Conservation (phyloP, 2,329 filamentous ascomycete genomes). For the Dissoconium aciculare region DNA sequence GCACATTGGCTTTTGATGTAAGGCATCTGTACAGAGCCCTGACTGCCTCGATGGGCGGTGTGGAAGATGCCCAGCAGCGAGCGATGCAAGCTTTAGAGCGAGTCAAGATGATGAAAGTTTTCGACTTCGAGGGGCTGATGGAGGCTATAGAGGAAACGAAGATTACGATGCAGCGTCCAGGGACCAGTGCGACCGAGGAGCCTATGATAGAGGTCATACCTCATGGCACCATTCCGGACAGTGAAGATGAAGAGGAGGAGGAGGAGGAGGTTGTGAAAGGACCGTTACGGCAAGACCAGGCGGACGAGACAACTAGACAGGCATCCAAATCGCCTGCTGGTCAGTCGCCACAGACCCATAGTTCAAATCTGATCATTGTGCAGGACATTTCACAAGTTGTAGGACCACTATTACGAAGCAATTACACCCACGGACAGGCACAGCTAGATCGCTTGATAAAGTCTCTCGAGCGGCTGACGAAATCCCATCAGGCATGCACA, state of each 20-base stretch:
- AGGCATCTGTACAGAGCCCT: slow-evolving; percentile 23
- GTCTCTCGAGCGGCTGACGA: slow-evolving; percentile 27
- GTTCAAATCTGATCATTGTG: slow-evolving; percentile 19
- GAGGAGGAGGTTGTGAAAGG: not conserved
- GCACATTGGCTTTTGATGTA: slow-evolving; percentile 32
- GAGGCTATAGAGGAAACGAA: slow-evolving; percentile 30
- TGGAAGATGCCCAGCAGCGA: slow-evolving; percentile 14
- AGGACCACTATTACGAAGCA: slow-evolving; percentile 18
- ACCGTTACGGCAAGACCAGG: not conserved
- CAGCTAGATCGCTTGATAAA: slow-evolving; percentile 29
- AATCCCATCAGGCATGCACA: slow-evolving; percentile 25
- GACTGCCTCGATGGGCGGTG: not conserved
- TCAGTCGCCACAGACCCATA: no score
- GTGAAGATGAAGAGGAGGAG: slow-evolving; percentile 20
- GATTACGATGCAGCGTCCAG: not conserved
- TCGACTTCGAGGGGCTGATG: slow-evolving; percentile 34
- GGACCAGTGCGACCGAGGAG: not conserved
- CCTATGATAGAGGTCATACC: slow-evolving; percentile 3
- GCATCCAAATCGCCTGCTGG: not conserved
- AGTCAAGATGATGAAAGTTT: slow-evolving; percentile 36
- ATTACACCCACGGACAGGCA: slow-evolving; percentile 25
- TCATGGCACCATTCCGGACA: slow-evolving; percentile 21
- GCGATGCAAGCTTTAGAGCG: slow-evolving; percentile 28
- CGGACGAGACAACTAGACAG: not conserved
- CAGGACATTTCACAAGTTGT: slow-evolving; percentile 18